Evolutionary conservation across 148 eudicot genomes (phyloP), one percentile per base, ranked within the genome.

Genomic region (Polygonum maritimum): DNA sequence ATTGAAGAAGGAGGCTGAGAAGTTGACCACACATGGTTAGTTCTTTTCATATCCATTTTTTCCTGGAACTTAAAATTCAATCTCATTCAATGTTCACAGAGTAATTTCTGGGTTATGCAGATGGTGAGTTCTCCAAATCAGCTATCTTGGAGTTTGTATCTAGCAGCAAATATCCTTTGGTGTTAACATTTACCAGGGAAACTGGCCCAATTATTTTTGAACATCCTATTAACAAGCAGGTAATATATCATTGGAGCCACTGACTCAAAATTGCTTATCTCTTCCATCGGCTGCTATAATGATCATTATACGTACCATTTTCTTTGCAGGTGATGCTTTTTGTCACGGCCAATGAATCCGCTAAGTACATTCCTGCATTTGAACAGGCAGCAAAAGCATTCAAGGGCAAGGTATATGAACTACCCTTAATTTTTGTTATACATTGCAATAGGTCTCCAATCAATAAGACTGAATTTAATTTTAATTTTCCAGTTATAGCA

Each of bases 1-100:
- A 76, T 75, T 92, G 76, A 94, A 94, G 89, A 89, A 84, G 76
- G 92, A 87, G 77, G 84, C 79, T 47, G 98, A 92, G 89, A 94
- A 94, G 82, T 51, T 89, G 19, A 82, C 85, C 44, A 69, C 74
- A 54, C 90, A 79, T 84, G 98, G 98, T 91, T 74, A 65, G 57
- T 21, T 52, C 35, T 77, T 12, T 40, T 65, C 26, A 8, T 71
- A 1, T 69, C 10, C 5, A 6, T 7, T 1, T 44, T 44, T 72
- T 72, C 26, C 71, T 54, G 0, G 19, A 14, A 44, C 7, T 71
- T 22, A 18, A 15, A 33, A 54, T 63, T 67, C 40, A 5, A 1
- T 26, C 31, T 73, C 57, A 63, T 18, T 63, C 35, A 48, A 15
- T 14, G 71, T 44, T 19, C 76, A 48, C 21, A 15, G 74, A 47